Base-by-base conservation (phyloP, 1,139 yeast species). In the Yamadazyma oceani region DNA sequence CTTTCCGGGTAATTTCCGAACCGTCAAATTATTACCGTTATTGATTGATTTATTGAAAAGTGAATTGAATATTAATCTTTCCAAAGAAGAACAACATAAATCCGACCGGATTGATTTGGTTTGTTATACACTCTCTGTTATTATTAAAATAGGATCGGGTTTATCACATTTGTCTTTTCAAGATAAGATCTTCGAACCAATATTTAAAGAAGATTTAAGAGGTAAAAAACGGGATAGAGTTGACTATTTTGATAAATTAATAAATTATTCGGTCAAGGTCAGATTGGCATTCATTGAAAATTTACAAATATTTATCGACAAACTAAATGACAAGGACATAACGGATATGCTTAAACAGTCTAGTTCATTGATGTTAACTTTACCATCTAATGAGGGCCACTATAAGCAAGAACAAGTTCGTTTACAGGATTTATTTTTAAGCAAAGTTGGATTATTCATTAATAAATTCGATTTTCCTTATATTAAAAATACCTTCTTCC, bases 81-180 rank as follows among this genome's bases (percentile, higher is more conserved):
- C 44, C 1, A 41, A 45, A 35, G 45, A 43, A 26, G 49, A 45
- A 12, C 46, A 49, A 32, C 49, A 41, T 21, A 45, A 45, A 22
- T 16, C 34, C 9, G 37, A 42, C 11, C 40, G 45, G 21, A 40
- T 54, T 15, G 58, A 57, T 12, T 46, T 88, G 33, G 65, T 86
- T 4, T 74, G 82, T 16, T 61, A 67, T 16, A 69, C 82, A 5
- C 60, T 85, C 37, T 70, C 74, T 16, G 78, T 85, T 34, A 69
- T 86, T 2, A 61, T 87, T 24, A 61, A 71, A n/a, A 76, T 88
- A 32, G 89, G 95, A 2, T 60, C 75, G 24, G 73, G 71, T 5
- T 63, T 90, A 50, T 85, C 96, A 4, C 82, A 82, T 46, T 69
- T 89, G 37, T 76, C 95, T 0, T 92, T 90, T 56, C 78, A 80